Evolutionary conservation across 495 filamentous ascomycete genomes (phyloP).

Genomic region (Trichocladium uniseriatum): DNA sequence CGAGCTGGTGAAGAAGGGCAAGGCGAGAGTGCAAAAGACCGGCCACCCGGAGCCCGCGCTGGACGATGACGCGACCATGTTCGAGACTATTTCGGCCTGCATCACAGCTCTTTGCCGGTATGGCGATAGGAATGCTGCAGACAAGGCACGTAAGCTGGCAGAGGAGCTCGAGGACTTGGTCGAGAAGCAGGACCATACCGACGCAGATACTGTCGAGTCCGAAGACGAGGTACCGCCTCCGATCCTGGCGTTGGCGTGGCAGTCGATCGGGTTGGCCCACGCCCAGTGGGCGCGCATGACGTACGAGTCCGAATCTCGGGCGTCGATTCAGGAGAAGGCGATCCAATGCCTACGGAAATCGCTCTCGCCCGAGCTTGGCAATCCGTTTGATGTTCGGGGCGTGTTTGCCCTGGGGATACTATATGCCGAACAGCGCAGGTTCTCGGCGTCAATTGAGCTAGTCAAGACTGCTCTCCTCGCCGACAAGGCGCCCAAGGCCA

Average conservation of each 20-base stretch:
- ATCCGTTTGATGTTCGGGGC: conserved; percentile 55
- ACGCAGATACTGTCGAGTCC: conserved; percentile 16
- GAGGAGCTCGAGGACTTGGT: conserved; percentile 55
- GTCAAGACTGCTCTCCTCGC: conserved; percentile 51
- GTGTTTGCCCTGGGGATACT: conserved; percentile 72
- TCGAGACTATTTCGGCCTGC: conserved; percentile 68
- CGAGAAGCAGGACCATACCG: conserved; percentile 23
- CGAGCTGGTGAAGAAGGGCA: conserved; percentile 71
- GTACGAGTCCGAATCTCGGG: conserved; percentile 55
- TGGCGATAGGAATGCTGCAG: conserved; percentile 61
- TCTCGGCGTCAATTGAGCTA: conserved; percentile 65
- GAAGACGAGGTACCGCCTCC: conserved; percentile 38
- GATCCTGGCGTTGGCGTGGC: conserved; percentile 59
- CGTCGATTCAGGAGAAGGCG: conserved; percentile 62
- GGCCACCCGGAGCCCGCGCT: conserved; percentile 62
- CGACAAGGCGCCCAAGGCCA: conserved; percentile 28
- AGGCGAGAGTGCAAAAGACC: conserved; percentile 67
- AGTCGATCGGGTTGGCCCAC: conserved; percentile 71
- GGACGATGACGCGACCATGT: conserved; percentile 63
- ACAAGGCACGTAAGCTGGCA: conserved; percentile 63
- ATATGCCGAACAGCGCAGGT: conserved; percentile 69
- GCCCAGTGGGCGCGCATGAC: conserved; percentile 81
- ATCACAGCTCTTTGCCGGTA: conserved; percentile 74
- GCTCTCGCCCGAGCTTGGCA: conserved; percentile 52
- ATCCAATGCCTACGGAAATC: conserved; percentile 63